Evolutionary conservation across 176 grass and related monocot genomes (phyloP).

Genomic region (Cenchrus purpureus): DNA sequence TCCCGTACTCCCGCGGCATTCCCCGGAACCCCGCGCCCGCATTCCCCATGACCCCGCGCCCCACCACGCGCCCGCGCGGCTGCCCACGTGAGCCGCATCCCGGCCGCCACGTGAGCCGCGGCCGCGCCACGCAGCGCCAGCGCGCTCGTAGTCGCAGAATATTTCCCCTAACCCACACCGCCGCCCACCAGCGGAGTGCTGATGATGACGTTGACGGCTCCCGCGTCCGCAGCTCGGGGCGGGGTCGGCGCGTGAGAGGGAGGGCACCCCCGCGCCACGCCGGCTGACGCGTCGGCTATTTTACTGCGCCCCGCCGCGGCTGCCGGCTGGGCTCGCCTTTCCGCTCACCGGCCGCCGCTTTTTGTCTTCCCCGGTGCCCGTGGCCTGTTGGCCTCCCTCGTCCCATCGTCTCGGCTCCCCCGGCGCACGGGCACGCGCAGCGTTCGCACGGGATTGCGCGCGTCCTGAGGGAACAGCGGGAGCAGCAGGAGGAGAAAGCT

Average conservation of each 20-base stretch:
- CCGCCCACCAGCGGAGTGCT: neutral
- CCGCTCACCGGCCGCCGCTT: neutral
- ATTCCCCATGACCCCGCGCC: too few relatives aligned
- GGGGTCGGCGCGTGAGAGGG: neutral
- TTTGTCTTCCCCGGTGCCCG: neutral
- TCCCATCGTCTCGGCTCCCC: neutral
- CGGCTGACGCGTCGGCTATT: neutral
- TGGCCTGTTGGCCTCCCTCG: neutral
- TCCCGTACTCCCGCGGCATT: too few relatives aligned
- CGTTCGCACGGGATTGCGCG: neutral
- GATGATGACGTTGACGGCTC: neutral
- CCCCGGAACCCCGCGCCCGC: too few relatives aligned
- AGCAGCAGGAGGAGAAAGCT: neutral
- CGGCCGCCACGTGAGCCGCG: neutral
- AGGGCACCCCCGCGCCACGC: too few relatives aligned
- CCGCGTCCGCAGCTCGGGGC: conserved; percentile 2
- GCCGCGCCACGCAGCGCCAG: neutral
- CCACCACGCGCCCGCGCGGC: neutral
- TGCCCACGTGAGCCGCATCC: neutral
- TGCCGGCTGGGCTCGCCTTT: neutral
- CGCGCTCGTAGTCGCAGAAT: neutral
- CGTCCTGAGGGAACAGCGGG: neutral
- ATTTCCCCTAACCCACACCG: neutral
- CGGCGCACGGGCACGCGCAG: neutral
- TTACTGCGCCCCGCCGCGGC: neutral